Conservation (phyloP, 2,329 filamentous ascomycete genomes). For the Stachybotrys chartarum region DNA sequence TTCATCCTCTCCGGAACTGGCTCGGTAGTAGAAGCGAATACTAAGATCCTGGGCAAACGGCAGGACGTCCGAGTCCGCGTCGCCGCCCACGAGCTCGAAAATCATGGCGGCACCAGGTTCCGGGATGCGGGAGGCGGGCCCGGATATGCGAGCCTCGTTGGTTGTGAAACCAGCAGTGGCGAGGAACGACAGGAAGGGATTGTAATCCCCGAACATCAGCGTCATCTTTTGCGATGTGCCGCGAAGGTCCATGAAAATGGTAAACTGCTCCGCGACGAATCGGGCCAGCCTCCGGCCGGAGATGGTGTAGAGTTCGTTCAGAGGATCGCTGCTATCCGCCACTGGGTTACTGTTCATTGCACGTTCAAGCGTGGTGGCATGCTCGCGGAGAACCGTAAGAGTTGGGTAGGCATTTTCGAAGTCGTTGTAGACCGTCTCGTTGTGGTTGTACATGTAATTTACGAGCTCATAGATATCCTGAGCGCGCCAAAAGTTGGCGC, state of each 20-base stretch:
- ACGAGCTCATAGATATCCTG: constrained; percentile 49
- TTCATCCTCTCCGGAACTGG: constrained; percentile 30
- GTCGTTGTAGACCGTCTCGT: constrained; percentile 29
- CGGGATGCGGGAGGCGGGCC: constrained; percentile 34
- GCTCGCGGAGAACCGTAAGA: constrained; percentile 42
- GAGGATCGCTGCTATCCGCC: constrained; percentile 23
- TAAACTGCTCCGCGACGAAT: constrained; percentile 34
- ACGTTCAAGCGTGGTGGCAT: constrained; percentile 65
- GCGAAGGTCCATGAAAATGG: constrained; percentile 29
- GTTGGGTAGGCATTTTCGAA: constrained; percentile 26
- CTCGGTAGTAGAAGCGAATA: constrained; percentile 51
- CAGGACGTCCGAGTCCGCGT: constrained; percentile 9
- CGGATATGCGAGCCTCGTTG: constrained; percentile 41
- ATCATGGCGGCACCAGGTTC: constrained; percentile 68
- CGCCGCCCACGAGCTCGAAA: constrained; percentile 55
- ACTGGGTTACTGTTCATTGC: constrained; percentile 46
- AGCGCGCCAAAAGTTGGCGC: constrained; percentile 40
- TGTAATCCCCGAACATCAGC: constrained; percentile 45
- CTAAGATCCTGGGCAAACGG: constrained; percentile 27
- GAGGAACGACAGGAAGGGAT: constrained; percentile 50
- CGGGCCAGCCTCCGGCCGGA: constrained; percentile 45
- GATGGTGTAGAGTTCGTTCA: constrained; percentile 34
- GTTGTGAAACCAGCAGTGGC: constrained; percentile 39
- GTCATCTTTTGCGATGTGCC: constrained; percentile 39
- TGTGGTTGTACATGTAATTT: constrained; percentile 45